These are phyloP conservation scores for Posidonia oceanica DNA, from an alignment of 116 monocot genomes.

Conservation along the genomic window DNA sequence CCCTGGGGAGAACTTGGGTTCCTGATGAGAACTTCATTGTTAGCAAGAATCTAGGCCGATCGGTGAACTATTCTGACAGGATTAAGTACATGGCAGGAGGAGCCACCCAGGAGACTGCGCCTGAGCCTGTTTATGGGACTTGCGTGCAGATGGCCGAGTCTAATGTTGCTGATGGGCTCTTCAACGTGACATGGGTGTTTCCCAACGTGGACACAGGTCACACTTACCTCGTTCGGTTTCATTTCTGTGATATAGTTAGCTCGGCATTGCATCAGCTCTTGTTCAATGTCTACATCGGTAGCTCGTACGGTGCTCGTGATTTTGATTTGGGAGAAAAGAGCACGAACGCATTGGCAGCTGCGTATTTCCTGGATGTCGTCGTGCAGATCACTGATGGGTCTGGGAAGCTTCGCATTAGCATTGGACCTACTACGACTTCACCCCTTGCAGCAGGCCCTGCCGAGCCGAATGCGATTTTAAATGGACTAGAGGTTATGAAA, in stretches of 20 bases:
- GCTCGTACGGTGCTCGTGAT: conserved; percentile 12
- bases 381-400: conserved; percentile 18
- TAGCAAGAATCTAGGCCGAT: conserved; percentile 11
- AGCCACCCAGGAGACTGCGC: conserved; percentile 39
- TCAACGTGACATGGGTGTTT: conserved; percentile 11
- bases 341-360: conserved; percentile 18
- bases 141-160: conserved; percentile 21
- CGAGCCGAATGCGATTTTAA: conserved; percentile 34
- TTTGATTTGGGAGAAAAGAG: conserved; percentile 19
- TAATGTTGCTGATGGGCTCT: conserved; percentile 1
- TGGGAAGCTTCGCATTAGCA: conserved; percentile 24
- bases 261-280: conserved; percentile 12
- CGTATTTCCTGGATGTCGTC: conserved; percentile 35
- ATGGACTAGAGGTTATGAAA: conserved; percentile 69
- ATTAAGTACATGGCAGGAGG: conserved; percentile 28
- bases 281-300: conserved; percentile 41
- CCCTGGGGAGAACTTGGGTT: conserved; percentile 51
- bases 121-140: conserved; percentile 39
- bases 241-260: conserved; percentile 51
- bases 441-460: neutral
- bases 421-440: conserved; percentile 36
- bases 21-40: conserved; percentile 33
- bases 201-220: conserved; percentile 6
- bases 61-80: neutral
- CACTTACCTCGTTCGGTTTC: conserved; percentile 30